Evolutionary conservation across 768 basidiomycete genomes (phyloP).

Genomic region (Kwoniella newhampshirensis): DNA sequence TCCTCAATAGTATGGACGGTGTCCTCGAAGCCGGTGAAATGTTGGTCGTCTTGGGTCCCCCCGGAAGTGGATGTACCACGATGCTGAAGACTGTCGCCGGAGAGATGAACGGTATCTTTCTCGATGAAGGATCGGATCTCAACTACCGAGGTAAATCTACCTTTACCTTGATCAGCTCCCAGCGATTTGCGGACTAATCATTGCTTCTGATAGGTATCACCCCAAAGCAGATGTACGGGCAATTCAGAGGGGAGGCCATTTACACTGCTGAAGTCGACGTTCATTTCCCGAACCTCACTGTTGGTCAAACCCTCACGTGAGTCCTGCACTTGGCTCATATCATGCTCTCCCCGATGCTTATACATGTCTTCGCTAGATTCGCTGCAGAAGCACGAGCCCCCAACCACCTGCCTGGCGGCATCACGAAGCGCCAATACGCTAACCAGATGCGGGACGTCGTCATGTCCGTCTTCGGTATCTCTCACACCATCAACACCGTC

Average conservation of each 20-base stretch:
- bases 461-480: constrained; percentile 71
- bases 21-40: constrained; percentile 70
- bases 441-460: constrained; percentile 59
- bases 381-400: constrained; percentile 49
- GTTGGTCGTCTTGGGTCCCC: constrained; percentile 61
- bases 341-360: constrained; percentile 3
- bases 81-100: constrained; percentile 60
- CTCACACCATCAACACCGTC: constrained; percentile 68
- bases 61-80: constrained; percentile 56
- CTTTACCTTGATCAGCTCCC: too few species aligned
- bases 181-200: neutral
- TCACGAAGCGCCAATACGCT: constrained; percentile 54
- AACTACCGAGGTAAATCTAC: constrained; percentile 46
- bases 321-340: constrained; percentile 16
- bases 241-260: constrained; percentile 56
- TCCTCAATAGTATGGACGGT: constrained; percentile 67
- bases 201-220: constrained; percentile 50
- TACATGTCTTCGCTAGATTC: constrained; percentile 21
- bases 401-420: constrained; percentile 51
- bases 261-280: constrained; percentile 55
- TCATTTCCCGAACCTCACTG: constrained; percentile 53
- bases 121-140: constrained; percentile 43
- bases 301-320: constrained; percentile 48
- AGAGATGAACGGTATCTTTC: constrained; percentile 51
- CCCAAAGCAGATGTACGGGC: constrained; percentile 56